Percentiles rank a stretch among this genome's conserved stretches.
Evolutionary conservation across 2,329 filamentous ascomycete species (phyloP).

Genomic region (Aspergillus aculeatus): DNA sequence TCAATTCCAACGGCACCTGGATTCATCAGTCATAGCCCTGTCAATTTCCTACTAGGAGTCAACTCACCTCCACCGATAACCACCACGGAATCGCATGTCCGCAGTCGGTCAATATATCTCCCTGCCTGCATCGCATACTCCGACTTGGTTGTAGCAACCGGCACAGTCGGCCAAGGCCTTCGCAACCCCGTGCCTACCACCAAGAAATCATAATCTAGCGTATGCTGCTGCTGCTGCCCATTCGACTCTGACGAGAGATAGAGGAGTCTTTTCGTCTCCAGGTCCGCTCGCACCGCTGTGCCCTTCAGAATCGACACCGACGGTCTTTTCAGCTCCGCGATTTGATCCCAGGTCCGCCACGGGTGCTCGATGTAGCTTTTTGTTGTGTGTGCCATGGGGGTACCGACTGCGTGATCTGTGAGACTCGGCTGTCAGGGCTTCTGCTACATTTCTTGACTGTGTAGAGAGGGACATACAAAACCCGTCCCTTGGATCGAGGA

Average conservation of each 20-base stretch:
- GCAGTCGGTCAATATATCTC: not conserved
- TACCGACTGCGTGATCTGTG: not conserved
- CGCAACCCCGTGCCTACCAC: constrained; percentile 67
- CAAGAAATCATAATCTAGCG: constrained; percentile 57
- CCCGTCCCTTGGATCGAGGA: constrained; percentile 73
- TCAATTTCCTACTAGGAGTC: constrained; percentile 22
- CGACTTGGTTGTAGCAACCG: constrained; percentile 61
- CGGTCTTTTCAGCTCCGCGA: not conserved
- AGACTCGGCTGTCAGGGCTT: too few relatives aligned
- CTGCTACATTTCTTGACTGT: not conserved
- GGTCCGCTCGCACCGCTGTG: not conserved
- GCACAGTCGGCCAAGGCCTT: constrained; percentile 68
- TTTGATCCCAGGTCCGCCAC: not conserved
- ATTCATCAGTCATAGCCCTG: constrained; percentile 34
- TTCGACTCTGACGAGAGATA: not conserved
- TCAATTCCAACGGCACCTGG: constrained; percentile 71
- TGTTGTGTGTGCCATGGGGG: not conserved
- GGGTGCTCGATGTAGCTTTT: not conserved
- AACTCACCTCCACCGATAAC: constrained; percentile 62
- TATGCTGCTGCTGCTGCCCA: not conserved
- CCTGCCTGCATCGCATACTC: constrained; percentile 46
- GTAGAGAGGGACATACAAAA: constrained; percentile 58
- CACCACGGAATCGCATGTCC: constrained; percentile 36
- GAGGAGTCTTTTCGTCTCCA: not conserved
- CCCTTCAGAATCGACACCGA: not conserved